Evolutionary conservation across 2,329 filamentous ascomycete genomes (phyloP).

Genomic region (Cercospora sojina): DNA sequence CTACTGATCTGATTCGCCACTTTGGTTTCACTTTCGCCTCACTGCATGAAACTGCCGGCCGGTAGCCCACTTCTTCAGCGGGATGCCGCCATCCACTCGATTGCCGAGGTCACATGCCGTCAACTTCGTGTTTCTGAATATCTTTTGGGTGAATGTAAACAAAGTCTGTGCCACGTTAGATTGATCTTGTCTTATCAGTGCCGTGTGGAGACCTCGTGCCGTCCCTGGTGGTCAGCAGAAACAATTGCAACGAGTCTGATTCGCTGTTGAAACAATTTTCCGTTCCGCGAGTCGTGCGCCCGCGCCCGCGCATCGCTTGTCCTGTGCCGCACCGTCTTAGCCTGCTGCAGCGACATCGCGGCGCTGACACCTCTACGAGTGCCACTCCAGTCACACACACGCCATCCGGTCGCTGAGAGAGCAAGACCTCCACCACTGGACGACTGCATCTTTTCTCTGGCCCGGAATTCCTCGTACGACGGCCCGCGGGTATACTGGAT

Average conservation of each 20-base stretch:
- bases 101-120: neutral
- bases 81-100: neutral
- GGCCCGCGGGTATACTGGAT: neutral
- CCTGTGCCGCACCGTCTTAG: neutral
- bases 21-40: neutral
- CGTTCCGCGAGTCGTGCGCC: neutral
- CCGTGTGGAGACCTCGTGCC: neutral
- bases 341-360: slow-evolving; percentile 6
- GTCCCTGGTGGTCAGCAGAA: neutral
- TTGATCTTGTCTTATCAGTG: neutral
- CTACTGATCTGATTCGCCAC: neutral
- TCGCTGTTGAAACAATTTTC: slow-evolving; percentile 3
- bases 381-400: neutral
- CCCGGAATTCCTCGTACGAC: neutral
- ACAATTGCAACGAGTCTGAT: neutral
- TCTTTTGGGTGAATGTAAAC: neutral
- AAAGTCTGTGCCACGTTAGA: neutral
- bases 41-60: slow-evolving; percentile 9
- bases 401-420: neutral
- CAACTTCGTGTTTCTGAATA: neutral
- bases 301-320: neutral
- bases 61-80: slow-evolving; percentile 4
- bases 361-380: slow-evolving; percentile 1
- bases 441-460: neutral
- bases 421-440: neutral